Evolutionary conservation across 2,329 filamentous ascomycete species (phyloP).

Genomic region (Fusarium kyushuense): DNA sequence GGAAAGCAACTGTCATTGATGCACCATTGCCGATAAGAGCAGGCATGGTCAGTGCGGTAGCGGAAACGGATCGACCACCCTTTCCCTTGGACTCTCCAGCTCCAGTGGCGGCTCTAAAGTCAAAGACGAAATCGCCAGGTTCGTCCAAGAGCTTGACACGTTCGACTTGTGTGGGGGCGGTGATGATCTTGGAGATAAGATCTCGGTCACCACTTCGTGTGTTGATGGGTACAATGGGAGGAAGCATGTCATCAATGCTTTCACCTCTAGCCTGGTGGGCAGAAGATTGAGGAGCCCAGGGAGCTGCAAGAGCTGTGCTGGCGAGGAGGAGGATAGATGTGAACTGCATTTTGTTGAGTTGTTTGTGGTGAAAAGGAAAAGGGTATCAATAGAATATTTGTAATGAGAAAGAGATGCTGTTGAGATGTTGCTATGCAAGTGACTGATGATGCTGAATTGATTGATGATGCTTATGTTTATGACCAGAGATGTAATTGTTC

Average conservation of each 20-base stretch:
- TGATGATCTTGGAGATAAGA: conserved; percentile 49
- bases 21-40: conserved; percentile 24
- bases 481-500: not conserved
- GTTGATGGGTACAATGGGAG: conserved; percentile 27
- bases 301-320: conserved; percentile 19
- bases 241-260: conserved; percentile 22
- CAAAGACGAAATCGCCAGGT: conserved; percentile 18
- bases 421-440: not conserved
- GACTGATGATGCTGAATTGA: not conserved
- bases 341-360: not conserved
- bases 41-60: conserved; percentile 22
- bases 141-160: conserved; percentile 47
- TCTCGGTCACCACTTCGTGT: conserved; percentile 36
- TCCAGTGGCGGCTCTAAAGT: conserved; percentile 8
- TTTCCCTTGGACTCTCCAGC: conserved; percentile 9
- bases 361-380: accelerated
- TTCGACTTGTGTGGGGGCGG: conserved; percentile 49
- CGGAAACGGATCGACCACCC: conserved; percentile 9
- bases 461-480: not conserved
- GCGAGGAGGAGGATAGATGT: conserved; percentile 1
- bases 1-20: conserved; percentile 22
- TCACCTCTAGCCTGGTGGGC: conserved; percentile 6
- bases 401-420: not conserved
- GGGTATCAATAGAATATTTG: not conserved
- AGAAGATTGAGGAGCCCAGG: conserved; percentile 1